Conservation (phyloP, 2,329 filamentous ascomycete genomes). For the Ophiostoma himal-ulmi region DNA sequence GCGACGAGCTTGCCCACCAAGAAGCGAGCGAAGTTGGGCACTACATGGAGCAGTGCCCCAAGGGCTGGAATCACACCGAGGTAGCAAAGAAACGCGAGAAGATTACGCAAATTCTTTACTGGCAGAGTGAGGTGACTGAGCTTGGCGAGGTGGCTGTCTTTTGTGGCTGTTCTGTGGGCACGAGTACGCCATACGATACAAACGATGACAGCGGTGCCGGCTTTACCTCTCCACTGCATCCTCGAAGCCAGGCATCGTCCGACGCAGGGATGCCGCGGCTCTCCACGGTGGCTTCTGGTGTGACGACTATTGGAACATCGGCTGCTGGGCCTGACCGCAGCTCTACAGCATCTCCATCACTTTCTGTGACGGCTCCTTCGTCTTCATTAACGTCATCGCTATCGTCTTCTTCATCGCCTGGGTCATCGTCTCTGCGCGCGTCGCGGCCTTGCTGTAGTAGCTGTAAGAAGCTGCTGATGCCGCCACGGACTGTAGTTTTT, state of each 20-base stretch:
- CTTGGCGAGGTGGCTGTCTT: constrained; percentile 29
- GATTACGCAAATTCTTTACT: constrained; percentile 41
- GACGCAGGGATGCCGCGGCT: constrained; percentile 9
- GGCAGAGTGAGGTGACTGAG: constrained; percentile 45
- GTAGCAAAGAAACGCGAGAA: constrained; percentile 26
- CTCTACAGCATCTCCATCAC: constrained; percentile 7
- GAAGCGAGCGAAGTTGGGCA: not conserved
- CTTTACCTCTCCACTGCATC: not conserved
- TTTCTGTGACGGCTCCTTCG: not conserved
- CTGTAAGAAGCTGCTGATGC: constrained; percentile 16
- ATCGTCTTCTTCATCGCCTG: not conserved
- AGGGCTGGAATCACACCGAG: constrained; percentile 22
- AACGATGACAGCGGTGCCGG: constrained; percentile 9
- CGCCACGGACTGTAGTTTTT: constrained; percentile 18
- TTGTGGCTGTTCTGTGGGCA: constrained; percentile 32
- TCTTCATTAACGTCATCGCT: constrained; percentile 13
- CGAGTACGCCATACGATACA: not conserved
- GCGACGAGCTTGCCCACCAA: constrained; percentile 6
- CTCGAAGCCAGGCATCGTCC: not conserved
- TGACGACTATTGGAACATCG: not conserved
- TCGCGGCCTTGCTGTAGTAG: not conserved
- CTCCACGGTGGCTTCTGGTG: constrained; percentile 4
- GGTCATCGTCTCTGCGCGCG: not conserved
- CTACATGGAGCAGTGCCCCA: constrained; percentile 16
- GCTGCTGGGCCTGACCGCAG: constrained; percentile 8